Evolutionary conservation across 306 rosid species (phyloP), one percentile per base, ranked within the genome.

Genomic region (Castanea mollissima): DNA sequence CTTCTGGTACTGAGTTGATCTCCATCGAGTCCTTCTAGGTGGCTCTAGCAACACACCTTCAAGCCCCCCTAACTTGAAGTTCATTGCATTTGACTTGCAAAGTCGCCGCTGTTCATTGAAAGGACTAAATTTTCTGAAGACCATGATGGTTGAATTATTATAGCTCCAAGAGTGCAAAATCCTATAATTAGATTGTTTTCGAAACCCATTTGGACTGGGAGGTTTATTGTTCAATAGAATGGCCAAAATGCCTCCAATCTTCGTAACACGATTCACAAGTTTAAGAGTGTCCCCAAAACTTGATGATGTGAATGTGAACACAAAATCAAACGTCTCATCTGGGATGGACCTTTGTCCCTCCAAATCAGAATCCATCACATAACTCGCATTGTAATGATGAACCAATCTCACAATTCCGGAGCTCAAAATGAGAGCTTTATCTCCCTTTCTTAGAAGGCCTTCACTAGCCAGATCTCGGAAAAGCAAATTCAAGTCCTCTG

Each of bases 41-140:
- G 90, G 94, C 86, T 92, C 96, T 0, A 88, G 78, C 62, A 88
- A 73, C 7, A 79, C 90, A 49, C 84, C 91, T 83, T 88, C 91
- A 34, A 88, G 81, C 60, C 88, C 89, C 41, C 79, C 57, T 57
- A 86, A 35, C 0, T 76, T 85, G 5, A 65, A 34, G 73, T 44
- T 80, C 78, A 69, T 86, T 49, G 77, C 77, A 69, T 55, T 87
- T 5, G 55, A 60, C 31, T 74, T 75, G 51, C 56, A 79, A 85
- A 91, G 93, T 78, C 67, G 76, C 21, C 89, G 80, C 75, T 70
- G 75, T 55, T 60, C 76, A 78, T 46, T 25, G 19, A 65, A 35
- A 1, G 35, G 58, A 6, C 80, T 49, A 19, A 56, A 81, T 80
- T 90, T 90, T 81, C 78, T 85, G 86, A 88, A 76, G 21, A 85